Conservation (phyloP, 495 filamentous ascomycete species). For the Aspergillus mulundensis region DNA sequence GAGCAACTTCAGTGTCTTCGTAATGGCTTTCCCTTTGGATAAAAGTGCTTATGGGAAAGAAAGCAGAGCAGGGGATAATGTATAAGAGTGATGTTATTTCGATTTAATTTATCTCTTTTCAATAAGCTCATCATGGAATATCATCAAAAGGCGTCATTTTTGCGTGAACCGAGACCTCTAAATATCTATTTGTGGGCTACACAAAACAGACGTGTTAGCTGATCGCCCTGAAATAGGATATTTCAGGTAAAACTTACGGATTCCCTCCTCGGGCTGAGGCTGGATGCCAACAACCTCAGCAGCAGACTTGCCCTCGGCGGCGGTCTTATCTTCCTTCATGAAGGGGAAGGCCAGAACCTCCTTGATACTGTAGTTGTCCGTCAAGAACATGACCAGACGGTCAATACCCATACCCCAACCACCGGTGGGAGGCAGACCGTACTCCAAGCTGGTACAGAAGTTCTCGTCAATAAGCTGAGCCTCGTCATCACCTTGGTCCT, state of each 20-base stretch:
- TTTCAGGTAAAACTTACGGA: constrained; percentile 45
- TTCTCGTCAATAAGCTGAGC: constrained; percentile 93
- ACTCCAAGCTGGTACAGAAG: constrained; percentile 82
- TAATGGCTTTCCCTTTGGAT: no score
- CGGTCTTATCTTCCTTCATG: constrained; percentile 66
- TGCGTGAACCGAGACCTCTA: constrained; percentile 3
- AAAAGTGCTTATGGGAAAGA: neutral
- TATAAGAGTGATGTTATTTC: neutral
- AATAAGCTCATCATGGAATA: constrained; percentile 5
- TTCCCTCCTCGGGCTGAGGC: constrained; percentile 63
- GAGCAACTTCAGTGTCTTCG: no score
- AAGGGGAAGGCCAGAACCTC: constrained; percentile 93
- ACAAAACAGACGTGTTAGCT: constrained; percentile 1
- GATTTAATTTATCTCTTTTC: neutral
- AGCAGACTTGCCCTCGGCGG: constrained; percentile 48
- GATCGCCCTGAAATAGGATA: neutral
- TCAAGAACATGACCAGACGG: constrained; percentile 95
- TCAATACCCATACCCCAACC: constrained; percentile 98
- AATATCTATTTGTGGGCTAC: constrained; percentile 39
- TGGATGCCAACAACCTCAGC: constrained; percentile 63
- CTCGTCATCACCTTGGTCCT: constrained; percentile 95
- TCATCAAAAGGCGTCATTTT: constrained; percentile 6
- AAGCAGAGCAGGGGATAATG: neutral
- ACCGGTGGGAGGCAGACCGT: constrained; percentile 87
- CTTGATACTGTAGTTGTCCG: constrained; percentile 91